These are phyloP conservation scores for Tagetes erecta DNA, from an alignment of 129 eudicot species.

Conservation along the genomic window DNA sequence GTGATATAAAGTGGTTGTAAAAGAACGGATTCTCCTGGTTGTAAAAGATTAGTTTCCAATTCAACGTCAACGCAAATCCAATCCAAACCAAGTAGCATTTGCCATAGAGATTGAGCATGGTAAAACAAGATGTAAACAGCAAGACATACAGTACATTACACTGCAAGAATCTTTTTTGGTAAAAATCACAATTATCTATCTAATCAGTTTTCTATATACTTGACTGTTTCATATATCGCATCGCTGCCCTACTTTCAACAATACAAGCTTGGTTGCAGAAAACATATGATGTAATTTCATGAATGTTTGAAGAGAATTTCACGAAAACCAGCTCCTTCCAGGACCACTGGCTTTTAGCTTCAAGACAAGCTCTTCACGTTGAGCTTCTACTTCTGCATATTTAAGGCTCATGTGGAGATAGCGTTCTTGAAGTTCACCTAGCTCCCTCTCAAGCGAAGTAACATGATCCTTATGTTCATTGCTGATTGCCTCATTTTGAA, in stretches of 20 bases:
- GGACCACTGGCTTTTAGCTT: constrained; percentile 50
- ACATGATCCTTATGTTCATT: constrained; percentile 27
- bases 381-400: constrained; percentile 80
- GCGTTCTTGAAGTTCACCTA: constrained; percentile 63
- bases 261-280: constrained; percentile 3
- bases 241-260: neutral
- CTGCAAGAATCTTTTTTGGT: neutral
- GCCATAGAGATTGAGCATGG: neutral
- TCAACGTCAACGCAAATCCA: neutral
- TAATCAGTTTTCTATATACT: constrained; percentile 25
- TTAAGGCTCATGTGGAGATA: constrained; percentile 72
- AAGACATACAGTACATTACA: neutral
- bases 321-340: constrained; percentile 59
- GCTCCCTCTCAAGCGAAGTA: constrained; percentile 45
- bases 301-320: constrained; percentile 14
- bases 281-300: constrained; percentile 13
- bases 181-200: constrained; percentile 16
- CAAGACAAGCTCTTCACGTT: constrained; percentile 68
- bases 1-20: no score
- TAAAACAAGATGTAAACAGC: no score
- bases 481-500: constrained; percentile 20
- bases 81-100: neutral
- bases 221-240: neutral
- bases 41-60: neutral
- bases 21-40: no score